These are phyloP conservation scores for Monosporozyma unispora DNA, from an alignment of 805 yeast genomes.

Conservation along the genomic window DNA sequence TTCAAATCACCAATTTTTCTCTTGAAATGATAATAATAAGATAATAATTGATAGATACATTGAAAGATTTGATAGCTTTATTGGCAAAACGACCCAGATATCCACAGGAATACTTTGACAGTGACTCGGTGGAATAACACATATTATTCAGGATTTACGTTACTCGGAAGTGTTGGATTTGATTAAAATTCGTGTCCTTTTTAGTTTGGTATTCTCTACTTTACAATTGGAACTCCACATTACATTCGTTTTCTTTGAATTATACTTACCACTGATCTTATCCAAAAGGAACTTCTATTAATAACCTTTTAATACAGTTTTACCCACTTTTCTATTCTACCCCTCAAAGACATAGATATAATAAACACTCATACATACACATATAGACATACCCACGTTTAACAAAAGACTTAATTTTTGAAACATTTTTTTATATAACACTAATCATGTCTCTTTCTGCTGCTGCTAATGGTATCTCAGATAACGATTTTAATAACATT, in stretches of 20 bases:
- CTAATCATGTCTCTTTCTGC: conserved; percentile 37
- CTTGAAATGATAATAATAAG: not conserved
- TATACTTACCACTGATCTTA: too few species aligned
- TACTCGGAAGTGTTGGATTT: too few species aligned
- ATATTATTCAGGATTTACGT: too few species aligned
- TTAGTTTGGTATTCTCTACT: too few species aligned
- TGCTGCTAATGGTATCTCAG: conserved; percentile 37
- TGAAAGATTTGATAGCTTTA: not conserved
- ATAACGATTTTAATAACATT: conserved; percentile 42
- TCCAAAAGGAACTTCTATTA: not conserved
- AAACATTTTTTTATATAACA: not conserved
- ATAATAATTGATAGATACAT: not conserved
- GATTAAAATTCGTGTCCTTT: too few species aligned
- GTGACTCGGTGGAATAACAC: too few species aligned
- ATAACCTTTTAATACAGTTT: not conserved
- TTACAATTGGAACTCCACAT: too few species aligned
- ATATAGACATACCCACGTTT: not conserved
- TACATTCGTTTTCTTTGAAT: too few species aligned
- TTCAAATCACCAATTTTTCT: not conserved
- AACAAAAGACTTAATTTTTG: not conserved
- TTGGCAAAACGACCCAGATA: too few species aligned
- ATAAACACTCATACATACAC: not conserved
- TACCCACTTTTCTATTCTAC: too few species aligned
- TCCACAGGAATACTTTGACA: too few species aligned
- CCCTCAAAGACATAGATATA: too few species aligned